Conservation (phyloP, 2,329 filamentous ascomycete genomes). For the Coccinonectria pachysandricola region DNA sequence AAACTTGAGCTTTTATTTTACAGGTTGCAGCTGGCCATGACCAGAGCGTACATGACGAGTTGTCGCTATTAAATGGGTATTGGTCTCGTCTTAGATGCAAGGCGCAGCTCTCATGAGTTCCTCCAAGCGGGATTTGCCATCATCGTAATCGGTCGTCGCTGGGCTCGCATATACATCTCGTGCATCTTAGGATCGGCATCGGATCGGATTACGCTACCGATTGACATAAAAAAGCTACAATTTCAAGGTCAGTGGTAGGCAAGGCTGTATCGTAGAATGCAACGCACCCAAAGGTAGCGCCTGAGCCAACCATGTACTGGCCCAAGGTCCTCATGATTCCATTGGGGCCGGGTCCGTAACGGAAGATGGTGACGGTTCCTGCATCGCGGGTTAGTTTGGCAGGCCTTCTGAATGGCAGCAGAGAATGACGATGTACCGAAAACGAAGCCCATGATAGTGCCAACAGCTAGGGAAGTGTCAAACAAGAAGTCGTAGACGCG, state of each 20-base stretch:
- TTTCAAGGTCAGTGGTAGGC: constrained; percentile 1
- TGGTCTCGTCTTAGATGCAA: constrained; percentile 12
- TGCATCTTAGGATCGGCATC: constrained; percentile 70
- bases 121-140: constrained; percentile 29
- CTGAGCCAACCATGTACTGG: constrained; percentile 93
- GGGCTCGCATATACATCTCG: constrained; percentile 66
- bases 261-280: not conserved
- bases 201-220: constrained; percentile 90
- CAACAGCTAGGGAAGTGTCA: constrained; percentile 59
- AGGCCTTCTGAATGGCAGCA: constrained; percentile 1
- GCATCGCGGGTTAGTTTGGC: constrained; percentile 4
- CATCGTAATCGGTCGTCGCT: constrained; percentile 61
- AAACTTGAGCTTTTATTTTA: constrained; percentile 19
- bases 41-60: constrained; percentile 18
- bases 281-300: constrained; percentile 83
- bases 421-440: constrained; percentile 53
- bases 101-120: constrained; percentile 14
- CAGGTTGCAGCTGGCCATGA: constrained; percentile 15
- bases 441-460: constrained; percentile 94
- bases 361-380: constrained; percentile 91
- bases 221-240: constrained; percentile 89
- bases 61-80: constrained; percentile 16
- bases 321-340: constrained; percentile 90
- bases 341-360: constrained; percentile 86
- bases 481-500: too few relatives aligned